Evolutionary conservation across 148 eudicot genomes (phyloP), one percentile per base, ranked within the genome.

Genomic region (Silene conica): DNA sequence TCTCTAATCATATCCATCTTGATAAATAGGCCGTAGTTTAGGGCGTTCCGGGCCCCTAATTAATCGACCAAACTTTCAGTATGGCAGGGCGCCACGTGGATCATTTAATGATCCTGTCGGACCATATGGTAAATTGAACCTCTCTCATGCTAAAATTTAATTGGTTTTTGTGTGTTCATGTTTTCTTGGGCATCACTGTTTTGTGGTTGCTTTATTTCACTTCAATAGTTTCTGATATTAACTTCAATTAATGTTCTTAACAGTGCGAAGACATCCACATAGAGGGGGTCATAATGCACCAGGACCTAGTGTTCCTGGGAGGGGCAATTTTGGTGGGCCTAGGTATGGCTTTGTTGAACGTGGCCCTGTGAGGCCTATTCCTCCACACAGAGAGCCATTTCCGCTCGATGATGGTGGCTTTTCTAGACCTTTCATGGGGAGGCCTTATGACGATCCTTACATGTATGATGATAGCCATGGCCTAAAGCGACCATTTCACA

Each of bases 361-460:
- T 64, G 82, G 81, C 28, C 77, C 67, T 74, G 83, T 78, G 38
- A 80, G 87, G 70, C 83, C 82, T 79, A 71, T 73, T 71, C 80
- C 86, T 75, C 70, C 80, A n/a, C 84, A 82, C 22, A 89, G 97
- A 71, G 83, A 82, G 66, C 87, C 86, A 38, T 85, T 81, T 38
- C 76, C 76, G 15, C 82, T 81, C 72, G 90, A 81, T 31, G 97
- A 86, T 43, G 86, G 74, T 80, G 82, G 79, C 59, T 90, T 78
- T 64, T 62, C 80, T 63, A 78, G 87, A 74, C 75, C 92, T 63
- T 85, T 63, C 23, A 64, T 74, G 75, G 91, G 87, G 54, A 88
- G 90, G 79, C 86, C 81, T 25, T 84, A 77, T 77, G 93, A 88
- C 78, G 96, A 92, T 54, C 89, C 91, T 22, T 86, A 87, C 69